Conservation (phyloP, 768 basidiomycete genomes). For the Termitomyces sp. region DNA sequence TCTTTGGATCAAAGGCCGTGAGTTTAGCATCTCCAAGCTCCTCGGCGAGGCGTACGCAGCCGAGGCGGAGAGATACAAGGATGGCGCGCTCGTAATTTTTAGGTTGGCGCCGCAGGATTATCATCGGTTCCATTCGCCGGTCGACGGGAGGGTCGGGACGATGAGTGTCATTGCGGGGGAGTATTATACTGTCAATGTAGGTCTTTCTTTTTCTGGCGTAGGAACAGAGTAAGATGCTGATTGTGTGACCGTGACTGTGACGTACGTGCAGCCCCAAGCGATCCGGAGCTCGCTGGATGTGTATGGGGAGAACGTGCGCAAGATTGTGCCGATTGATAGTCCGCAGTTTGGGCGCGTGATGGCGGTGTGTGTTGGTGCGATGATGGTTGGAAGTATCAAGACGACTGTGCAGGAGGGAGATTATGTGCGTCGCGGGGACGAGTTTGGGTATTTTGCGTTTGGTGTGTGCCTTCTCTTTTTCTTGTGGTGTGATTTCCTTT, state of each 20-base stretch:
- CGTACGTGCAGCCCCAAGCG: constrained; percentile 73
- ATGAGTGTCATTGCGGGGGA: constrained; percentile 86
- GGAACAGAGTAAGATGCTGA: neutral
- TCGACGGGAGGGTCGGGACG: constrained; percentile 78
- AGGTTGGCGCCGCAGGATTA: constrained; percentile 93
- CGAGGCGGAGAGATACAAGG: constrained; percentile 66
- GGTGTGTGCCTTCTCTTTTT: constrained; percentile 50
- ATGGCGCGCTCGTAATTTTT: constrained; percentile 88
- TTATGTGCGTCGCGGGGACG: constrained; percentile 75
- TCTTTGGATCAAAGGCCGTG: constrained; percentile 96
- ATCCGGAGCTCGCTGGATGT: constrained; percentile 88
- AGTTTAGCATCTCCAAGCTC: constrained; percentile 78
- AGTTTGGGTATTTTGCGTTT: constrained; percentile 94
- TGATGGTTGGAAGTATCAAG: constrained; percentile 93
- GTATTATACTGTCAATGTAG: constrained; percentile 93
- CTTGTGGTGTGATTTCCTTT: neutral
- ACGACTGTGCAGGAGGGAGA: constrained; percentile 88
- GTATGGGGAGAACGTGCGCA: constrained; percentile 91
- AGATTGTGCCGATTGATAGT: constrained; percentile 89
- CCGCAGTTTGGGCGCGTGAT: constrained; percentile 89
- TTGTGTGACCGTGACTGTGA: neutral
- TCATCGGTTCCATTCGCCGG: constrained; percentile 88
- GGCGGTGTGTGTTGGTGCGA: constrained; percentile 88
- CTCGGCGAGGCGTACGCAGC: constrained; percentile 76
- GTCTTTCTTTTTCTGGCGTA: constrained; percentile 18